Evolutionary conservation across 2,329 filamentous ascomycete species (phyloP).

Genomic region (Ilyonectria sp.): DNA sequence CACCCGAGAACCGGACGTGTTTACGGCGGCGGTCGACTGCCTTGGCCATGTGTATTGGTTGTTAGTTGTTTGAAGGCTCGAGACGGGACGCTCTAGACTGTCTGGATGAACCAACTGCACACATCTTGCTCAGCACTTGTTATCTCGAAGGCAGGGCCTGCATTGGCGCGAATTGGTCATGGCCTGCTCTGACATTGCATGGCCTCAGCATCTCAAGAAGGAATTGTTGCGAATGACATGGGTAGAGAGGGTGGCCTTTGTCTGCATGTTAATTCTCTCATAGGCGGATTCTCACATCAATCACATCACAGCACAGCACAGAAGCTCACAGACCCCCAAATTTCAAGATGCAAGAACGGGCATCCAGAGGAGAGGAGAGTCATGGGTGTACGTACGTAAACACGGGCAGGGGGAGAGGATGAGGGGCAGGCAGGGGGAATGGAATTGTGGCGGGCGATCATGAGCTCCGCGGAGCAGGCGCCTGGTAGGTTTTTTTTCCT

Average conservation of each 20-base stretch:
- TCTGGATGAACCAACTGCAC: too few relatives aligned
- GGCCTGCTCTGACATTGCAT: background rate
- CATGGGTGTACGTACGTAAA: conserved; percentile 7
- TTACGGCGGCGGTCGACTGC: background rate
- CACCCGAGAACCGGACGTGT: background rate
- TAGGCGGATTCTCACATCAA: conserved; percentile 5
- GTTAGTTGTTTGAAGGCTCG: background rate
- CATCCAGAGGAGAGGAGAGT: background rate
- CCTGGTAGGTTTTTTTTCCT: conserved; percentile 38
- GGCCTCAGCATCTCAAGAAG: conserved; percentile 4
- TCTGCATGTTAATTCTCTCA: background rate
- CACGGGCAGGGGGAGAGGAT: background rate
- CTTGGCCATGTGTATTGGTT: background rate
- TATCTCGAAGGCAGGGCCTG: conserved; percentile 18
- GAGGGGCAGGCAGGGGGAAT: background rate
- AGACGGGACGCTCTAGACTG: background rate
- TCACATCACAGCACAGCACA: conserved; percentile 1
- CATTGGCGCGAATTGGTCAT: conserved; percentile 17
- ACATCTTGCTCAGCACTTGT: too few relatives aligned
- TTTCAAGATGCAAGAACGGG: background rate
- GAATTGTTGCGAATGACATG: background rate
- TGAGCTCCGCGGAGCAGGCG: conserved; percentile 31
- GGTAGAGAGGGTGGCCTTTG: background rate
- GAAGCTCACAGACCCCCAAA: conserved; percentile 17
- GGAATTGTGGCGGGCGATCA: conserved; percentile 46